These are phyloP conservation scores for Terfezia claveryi DNA, from an alignment of 495 filamentous ascomycete genomes.

Conservation along the genomic window DNA sequence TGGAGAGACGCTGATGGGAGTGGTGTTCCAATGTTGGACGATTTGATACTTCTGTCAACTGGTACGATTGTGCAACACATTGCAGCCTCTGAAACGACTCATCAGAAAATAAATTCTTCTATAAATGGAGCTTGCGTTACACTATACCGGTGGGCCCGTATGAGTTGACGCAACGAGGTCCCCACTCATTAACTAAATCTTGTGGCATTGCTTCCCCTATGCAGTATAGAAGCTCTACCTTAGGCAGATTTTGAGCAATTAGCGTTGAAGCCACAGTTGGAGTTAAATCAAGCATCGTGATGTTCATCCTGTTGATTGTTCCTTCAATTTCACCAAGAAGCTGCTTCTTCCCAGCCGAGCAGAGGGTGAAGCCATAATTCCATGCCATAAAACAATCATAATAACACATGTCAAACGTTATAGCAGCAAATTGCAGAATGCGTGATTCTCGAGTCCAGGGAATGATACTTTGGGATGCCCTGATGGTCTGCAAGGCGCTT, in stretches of 20 bases:
- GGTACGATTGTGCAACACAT: constrained; percentile 18
- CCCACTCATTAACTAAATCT: constrained; percentile 34
- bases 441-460: constrained; percentile 20
- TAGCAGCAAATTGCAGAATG: constrained; percentile 24
- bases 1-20: constrained; percentile 15
- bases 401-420: constrained; percentile 27
- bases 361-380: constrained; percentile 23
- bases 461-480: constrained; percentile 15
- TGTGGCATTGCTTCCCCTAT: constrained; percentile 33
- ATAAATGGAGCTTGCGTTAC: background rate
- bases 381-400: constrained; percentile 27
- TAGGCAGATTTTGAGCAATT: constrained; percentile 12
- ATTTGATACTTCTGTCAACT: constrained; percentile 7
- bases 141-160: constrained; percentile 31
- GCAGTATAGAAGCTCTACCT: constrained; percentile 22
- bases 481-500: constrained; percentile 22
- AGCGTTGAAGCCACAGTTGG: constrained; percentile 23
- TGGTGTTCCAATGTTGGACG: constrained; percentile 17
- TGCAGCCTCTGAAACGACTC: constrained; percentile 10
- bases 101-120: background rate
- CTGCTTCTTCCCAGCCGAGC: constrained; percentile 17
- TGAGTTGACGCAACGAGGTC: constrained; percentile 31
- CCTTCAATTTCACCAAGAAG: constrained; percentile 19
- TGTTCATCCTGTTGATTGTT: constrained; percentile 16
- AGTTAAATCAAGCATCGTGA: constrained; percentile 22